Evolutionary conservation across 208 protist genomes (phyloP), one percentile per base, ranked within the genome.

Genomic region (Zelonia costaricensis): DNA sequence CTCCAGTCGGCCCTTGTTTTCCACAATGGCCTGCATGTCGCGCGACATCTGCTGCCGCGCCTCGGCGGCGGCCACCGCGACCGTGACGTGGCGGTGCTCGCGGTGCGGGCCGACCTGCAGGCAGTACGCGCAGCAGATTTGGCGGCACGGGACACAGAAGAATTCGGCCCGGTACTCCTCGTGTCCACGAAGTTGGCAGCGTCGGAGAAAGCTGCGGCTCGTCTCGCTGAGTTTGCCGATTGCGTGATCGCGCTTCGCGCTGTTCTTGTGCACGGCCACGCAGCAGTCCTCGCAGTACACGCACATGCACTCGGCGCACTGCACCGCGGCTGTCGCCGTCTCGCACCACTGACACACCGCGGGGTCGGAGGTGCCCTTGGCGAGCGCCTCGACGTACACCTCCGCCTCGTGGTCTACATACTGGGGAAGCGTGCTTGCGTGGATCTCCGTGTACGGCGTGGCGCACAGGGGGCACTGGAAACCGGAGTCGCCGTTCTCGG

Each of bases 121-220:
- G 63, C 88, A 94, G 70, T 94, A 92, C n/a, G 88, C 88, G 59
- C 88, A 94, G 58, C 88, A 94, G 22, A 94, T 47, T 43, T 85
- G 75, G 18, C 76, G 80, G 54, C 88, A 94, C 31, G 74, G 57
- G 5, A 53, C 39, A 46, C 88, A 94, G 72, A 77, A 94, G 64
- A 94, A 94, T 75, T 92, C 85, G 12, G 78, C 76, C 23, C 78
- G 72, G 55, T 94, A 92, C 66, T 89, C 88, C 51, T 92, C 85
- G 43, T 94, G 88, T 10, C 76, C 78, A 18, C 62, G 68, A 43
- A 81, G 44, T 15, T 44, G 49, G 46, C 88, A 94, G 8, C 72
- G 76, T 5, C 63, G 75, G 10, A 63, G 43, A 46, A 89, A 82
- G 43, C 48, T 69, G 23, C 77, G 75, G 49, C 60, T 65, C 12